Conservation (phyloP, 2,329 filamentous ascomycete genomes). For the Westerdykella aurantiaca region DNA sequence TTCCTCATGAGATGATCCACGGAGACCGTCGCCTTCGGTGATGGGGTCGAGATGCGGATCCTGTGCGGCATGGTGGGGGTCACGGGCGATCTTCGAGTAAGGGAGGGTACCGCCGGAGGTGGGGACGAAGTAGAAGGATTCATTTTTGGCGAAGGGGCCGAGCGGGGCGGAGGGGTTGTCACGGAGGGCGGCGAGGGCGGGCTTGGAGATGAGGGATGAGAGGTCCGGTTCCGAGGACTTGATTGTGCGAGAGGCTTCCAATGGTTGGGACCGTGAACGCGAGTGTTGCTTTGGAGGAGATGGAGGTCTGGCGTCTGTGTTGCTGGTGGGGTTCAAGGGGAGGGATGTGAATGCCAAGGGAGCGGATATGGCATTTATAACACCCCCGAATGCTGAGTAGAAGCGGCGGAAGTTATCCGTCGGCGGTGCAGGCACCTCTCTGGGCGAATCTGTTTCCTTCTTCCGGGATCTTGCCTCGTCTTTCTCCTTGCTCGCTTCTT, state of each 20-base stretch:
- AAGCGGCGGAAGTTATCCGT: conserved; percentile 86
- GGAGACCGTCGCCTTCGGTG: conserved; percentile 37
- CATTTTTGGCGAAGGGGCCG: conserved; percentile 53
- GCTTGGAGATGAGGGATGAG: conserved; percentile 75
- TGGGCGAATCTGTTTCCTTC: conserved; percentile 7
- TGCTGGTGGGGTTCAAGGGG: conserved; percentile 51
- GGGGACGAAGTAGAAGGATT: conserved; percentile 83
- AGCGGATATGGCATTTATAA: conserved; percentile 83
- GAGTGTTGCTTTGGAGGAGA: conserved; percentile 16
- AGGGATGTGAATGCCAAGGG: conserved; percentile 90
- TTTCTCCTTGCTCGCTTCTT: conserved; percentile 13
- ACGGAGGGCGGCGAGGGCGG: conserved; percentile 72
- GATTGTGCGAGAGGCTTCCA: conserved; percentile 25
- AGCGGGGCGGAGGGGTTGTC: conserved; percentile 54
- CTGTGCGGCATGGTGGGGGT: conserved; percentile 38
- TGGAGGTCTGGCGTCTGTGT: conserved; percentile 17
- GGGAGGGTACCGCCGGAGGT: conserved; percentile 86
- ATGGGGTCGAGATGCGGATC: conserved; percentile 42
- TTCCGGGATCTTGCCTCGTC: conserved; percentile 8
- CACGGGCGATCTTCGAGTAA: conserved; percentile 75
- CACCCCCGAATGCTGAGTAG: conserved; percentile 83
- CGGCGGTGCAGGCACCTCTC: conserved; percentile 21
- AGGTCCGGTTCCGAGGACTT: conserved; percentile 64
- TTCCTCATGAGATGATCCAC: conserved; percentile 53
- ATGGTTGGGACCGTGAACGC: conserved; percentile 19